A percentile compares a stretch with the other conserved stretches of the same genome.
Evolutionary conservation across 1,284 basidiomycete genomes (phyloP).

Genomic region (Austroboletus niveus): DNA sequence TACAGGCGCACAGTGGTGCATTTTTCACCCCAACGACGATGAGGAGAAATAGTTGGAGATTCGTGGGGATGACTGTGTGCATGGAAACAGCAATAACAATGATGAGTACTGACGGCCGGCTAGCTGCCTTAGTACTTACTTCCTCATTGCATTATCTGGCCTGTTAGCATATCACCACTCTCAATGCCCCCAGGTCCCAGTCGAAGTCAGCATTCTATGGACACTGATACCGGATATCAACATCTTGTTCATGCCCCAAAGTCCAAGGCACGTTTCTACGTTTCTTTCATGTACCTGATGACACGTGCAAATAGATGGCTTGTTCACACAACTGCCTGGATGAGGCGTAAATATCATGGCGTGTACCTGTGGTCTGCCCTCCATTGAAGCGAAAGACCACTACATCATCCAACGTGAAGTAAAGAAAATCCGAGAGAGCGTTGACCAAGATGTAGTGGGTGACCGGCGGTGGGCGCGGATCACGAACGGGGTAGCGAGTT

Average conservation of each 20-base stretch:
- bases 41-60: too few relatives aligned
- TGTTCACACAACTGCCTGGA: slow-evolving; percentile 47
- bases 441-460: too few relatives aligned
- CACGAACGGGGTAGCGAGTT: too few relatives aligned
- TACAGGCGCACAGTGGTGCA: too few relatives aligned
- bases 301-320: slow-evolving; percentile 49
- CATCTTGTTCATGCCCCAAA: slow-evolving; percentile 77
- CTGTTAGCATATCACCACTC: too few relatives aligned
- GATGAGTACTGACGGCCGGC: too few relatives aligned
- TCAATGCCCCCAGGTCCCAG: slow-evolving; percentile 39
- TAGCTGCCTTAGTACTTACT: too few relatives aligned
- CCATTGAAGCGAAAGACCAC: slow-evolving; percentile 40
- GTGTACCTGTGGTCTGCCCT: slow-evolving; percentile 52
- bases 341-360: slow-evolving; percentile 55
- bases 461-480: too few relatives aligned
- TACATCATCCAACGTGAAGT: slow-evolving; percentile 48
- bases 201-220: slow-evolving; percentile 72
- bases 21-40: too few relatives aligned
- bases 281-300: background rate
- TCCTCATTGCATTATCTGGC: too few relatives aligned
- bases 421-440: slow-evolving; percentile 48
- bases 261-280: slow-evolving; percentile 44
- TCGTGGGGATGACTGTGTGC: too few relatives aligned
- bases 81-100: too few relatives aligned
- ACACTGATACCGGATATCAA: slow-evolving; percentile 63